Base-by-base conservation (phyloP, 305 asterid genomes). In the Salvia sclarea region DNA sequence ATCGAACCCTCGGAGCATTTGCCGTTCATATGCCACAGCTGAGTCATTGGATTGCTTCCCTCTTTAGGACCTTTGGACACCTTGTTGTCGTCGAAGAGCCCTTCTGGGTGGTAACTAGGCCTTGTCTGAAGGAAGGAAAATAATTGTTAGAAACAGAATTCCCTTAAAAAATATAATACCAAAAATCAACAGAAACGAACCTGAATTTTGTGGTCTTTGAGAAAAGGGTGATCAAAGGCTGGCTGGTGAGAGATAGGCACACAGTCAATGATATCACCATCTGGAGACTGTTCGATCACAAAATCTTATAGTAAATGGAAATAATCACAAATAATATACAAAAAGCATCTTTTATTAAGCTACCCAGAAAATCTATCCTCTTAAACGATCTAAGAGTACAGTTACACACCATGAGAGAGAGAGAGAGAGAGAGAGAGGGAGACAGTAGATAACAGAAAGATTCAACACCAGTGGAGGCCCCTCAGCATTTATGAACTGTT, bases 161-260 rank as follows among this genome's bases (percentile, higher is more conserved):
- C 21, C 41, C 55, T 33, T n/a, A n/a, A n/a, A n/a, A n/a, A 17
- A 52, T 10, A 57, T 6, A 6, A 43, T 14, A 20, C 16, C 22
- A 14, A 57, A 45, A 28, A 30, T 59, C 49, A 52, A 13, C 21
- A 63, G 5, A 66, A 58, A 55, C 49, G 62, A 28, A 88, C 95
- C 97, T 88, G 97, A 68, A 88, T 86, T 76, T 86, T 86, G 83
- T 91, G 97, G 85, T 91, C 96, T 82, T 86, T 91, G 83, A 91
- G 95, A 72, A 91, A 91, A 38, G 97, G 97, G 16, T 88, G 96
- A 78, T 91, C 97, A 70, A 91, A 88, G 71, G 96, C 96, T 35
- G 95, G 96, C 68, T 91, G 96, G 38, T 87, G 84, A 81, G 96
- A 77, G 77, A 91, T 80, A 84, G 67, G 95, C 8, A 91, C 90